Percentiles rank a stretch among this genome's conserved stretches.
phyloP scores from a whole-genome alignment of 1,284 basidiomycete genomes.

The Apiotrichum sp. region DNA sequence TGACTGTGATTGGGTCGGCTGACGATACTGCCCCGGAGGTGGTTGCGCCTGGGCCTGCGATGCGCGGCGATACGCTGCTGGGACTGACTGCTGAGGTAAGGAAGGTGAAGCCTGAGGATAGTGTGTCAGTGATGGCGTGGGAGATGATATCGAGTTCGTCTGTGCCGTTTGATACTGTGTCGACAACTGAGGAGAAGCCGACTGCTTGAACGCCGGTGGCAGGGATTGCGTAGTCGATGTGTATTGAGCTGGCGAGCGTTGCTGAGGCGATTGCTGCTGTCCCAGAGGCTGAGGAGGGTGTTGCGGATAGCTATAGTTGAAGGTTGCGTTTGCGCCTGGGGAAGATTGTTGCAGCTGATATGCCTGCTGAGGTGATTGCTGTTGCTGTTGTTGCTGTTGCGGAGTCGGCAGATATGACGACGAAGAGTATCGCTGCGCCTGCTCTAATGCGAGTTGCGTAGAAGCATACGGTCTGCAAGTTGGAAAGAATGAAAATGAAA shows the following conservation, averaged over 20 bases:
- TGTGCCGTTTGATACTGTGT: background rate
- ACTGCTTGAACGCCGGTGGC: background rate
- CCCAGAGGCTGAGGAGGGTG: background rate
- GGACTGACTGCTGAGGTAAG: background rate
- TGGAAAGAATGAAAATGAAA: no score
- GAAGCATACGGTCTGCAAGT: no score
- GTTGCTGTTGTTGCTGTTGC: conserved; percentile 1
- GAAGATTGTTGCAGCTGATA: background rate
- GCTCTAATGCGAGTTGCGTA: background rate
- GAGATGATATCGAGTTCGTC: background rate
- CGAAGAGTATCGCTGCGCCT: no score
- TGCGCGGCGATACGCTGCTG: background rate
- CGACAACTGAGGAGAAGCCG: background rate
- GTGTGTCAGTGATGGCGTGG: background rate
- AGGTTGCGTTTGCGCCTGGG: background rate
- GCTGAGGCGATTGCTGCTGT: background rate
- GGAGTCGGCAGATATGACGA: background rate
- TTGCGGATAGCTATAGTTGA: background rate
- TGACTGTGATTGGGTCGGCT: background rate
- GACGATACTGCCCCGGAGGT: background rate
- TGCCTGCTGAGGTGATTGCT: background rate
- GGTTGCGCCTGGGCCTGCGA: background rate
- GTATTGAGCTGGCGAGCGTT: conserved; percentile 1
- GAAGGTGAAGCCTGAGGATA: background rate
- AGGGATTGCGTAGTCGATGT: background rate